Conservation (phyloP, 2,329 filamentous ascomycete species). For the Pestalotiopsis sp. region DNA sequence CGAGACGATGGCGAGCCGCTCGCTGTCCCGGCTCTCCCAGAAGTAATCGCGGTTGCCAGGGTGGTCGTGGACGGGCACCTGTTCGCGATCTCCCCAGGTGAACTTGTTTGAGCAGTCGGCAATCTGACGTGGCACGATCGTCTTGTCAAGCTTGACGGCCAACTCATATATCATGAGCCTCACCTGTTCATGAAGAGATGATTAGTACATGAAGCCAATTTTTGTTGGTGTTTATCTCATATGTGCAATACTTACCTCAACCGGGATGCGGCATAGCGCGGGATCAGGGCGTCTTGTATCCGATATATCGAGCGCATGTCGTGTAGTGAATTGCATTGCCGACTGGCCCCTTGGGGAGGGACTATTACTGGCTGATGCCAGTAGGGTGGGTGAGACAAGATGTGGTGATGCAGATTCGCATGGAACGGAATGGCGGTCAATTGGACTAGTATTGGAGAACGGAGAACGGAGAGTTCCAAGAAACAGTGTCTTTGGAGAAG, state of each 20-base stretch:
- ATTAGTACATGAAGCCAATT: not conserved
- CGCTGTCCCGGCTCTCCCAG: slow-evolving; percentile 1
- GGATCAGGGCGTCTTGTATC: not conserved
- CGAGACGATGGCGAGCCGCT: slow-evolving; percentile 1
- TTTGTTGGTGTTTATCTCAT: not conserved
- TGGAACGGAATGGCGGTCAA: not conserved
- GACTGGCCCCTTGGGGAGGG: not conserved
- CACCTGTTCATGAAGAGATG: not conserved
- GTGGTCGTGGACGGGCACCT: slow-evolving; percentile 9
- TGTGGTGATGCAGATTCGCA: not conserved
- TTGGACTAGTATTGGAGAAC: not conserved
- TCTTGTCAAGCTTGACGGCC: slow-evolving; percentile 10
- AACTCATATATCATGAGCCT: slow-evolving; percentile 15
- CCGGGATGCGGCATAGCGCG: slow-evolving; percentile 3
- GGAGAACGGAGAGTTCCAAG: not conserved
- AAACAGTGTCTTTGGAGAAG: not conserved
- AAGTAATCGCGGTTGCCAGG: not conserved
- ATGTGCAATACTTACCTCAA: slow-evolving; percentile 1
- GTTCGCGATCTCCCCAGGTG: slow-evolving; percentile 10
- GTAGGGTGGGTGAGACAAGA: not conserved
- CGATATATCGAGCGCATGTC: not conserved
- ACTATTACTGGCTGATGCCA: not conserved
- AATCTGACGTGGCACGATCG: slow-evolving; percentile 11
- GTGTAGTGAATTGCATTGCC: not conserved
- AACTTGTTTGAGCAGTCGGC: slow-evolving; percentile 15